Evolutionary conservation across 495 filamentous ascomycete genomes (phyloP).

Genomic region (Lepidopterella palustris): DNA sequence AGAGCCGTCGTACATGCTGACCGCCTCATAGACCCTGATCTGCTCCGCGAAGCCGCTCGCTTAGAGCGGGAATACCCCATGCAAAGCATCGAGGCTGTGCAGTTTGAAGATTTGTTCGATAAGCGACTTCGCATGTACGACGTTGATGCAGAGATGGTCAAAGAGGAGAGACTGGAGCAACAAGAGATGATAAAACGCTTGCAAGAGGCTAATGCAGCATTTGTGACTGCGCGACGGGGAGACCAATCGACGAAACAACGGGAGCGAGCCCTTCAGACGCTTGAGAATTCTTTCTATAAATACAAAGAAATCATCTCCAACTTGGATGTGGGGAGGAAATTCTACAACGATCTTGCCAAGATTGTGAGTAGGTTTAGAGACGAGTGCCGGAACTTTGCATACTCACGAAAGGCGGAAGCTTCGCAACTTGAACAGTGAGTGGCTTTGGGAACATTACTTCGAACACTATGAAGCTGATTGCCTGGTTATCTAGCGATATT

Average conservation of each 20-base stretch:
- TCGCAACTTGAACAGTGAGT: conserved; percentile 65
- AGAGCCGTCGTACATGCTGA: conserved; percentile 12
- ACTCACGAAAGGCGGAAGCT: conserved; percentile 73
- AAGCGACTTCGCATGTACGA: conserved; percentile 74
- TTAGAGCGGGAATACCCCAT: conserved; percentile 81
- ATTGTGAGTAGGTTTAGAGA: conserved; percentile 76
- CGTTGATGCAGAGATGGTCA: conserved; percentile 60
- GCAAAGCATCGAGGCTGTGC: conserved; percentile 71
- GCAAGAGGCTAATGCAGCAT: conserved; percentile 67
- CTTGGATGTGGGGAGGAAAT: conserved; percentile 81
- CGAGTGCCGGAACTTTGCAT: conserved; percentile 69
- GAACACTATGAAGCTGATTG: conserved; percentile 17
- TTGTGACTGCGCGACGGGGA: conserved; percentile 62
- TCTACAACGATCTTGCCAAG: conserved; percentile 91
- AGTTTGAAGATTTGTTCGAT: conserved; percentile 90
- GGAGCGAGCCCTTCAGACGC: conserved; percentile 75
- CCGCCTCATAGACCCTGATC: conserved; percentile 49
- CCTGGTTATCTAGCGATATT: conserved; percentile 50
- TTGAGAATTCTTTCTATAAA: conserved; percentile 80
- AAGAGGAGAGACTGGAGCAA: conserved; percentile 69
- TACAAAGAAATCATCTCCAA: conserved; percentile 93
- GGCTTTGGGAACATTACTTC: neutral
- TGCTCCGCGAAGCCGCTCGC: conserved; percentile 73
- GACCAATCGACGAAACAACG: conserved; percentile 70
- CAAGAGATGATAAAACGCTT: conserved; percentile 61